These are phyloP conservation scores for Diaporthe amygdali DNA, from an alignment of 2,329 filamentous ascomycete species.

Conservation along the genomic window DNA sequence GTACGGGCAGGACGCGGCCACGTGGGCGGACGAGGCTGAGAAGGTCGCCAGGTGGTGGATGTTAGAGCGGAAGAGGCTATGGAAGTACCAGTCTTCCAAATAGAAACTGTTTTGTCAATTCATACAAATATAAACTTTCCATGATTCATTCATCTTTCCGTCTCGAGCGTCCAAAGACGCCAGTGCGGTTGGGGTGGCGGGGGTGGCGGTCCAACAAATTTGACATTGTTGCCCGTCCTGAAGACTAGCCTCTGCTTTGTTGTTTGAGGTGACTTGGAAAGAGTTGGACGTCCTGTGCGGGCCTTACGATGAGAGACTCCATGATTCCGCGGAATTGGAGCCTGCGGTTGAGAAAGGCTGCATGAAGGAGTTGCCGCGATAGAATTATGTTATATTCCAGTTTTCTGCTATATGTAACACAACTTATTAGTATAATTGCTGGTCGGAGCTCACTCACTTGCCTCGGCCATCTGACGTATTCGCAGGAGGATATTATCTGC, in stretches of 20 bases:
- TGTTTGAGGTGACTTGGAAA: background rate
- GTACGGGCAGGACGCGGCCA: constrained; percentile 25
- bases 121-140: background rate
- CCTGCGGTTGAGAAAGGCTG: too few relatives aligned
- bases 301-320: too few relatives aligned
- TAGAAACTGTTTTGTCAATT: background rate
- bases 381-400: too few relatives aligned
- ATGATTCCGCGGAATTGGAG: too few relatives aligned
- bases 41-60: constrained; percentile 29
- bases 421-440: too few relatives aligned
- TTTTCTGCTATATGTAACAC: too few relatives aligned
- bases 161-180: background rate
- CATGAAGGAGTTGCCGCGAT: too few relatives aligned
- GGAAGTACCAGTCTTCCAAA: constrained; percentile 1
- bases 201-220: background rate
- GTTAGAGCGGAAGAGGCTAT: constrained; percentile 20
- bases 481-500: too few relatives aligned
- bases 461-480: too few relatives aligned
- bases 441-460: too few relatives aligned
- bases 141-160: background rate
- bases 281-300: too few relatives aligned
- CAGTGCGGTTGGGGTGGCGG: too few relatives aligned
- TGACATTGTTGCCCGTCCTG: background rate
- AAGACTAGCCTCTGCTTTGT: background rate
- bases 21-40: constrained; percentile 30